Percentiles rank a stretch among this genome's conserved stretches.
Evolutionary conservation across 345 rosid genomes (phyloP).

Genomic region (Anastatica hierochuntica): DNA sequence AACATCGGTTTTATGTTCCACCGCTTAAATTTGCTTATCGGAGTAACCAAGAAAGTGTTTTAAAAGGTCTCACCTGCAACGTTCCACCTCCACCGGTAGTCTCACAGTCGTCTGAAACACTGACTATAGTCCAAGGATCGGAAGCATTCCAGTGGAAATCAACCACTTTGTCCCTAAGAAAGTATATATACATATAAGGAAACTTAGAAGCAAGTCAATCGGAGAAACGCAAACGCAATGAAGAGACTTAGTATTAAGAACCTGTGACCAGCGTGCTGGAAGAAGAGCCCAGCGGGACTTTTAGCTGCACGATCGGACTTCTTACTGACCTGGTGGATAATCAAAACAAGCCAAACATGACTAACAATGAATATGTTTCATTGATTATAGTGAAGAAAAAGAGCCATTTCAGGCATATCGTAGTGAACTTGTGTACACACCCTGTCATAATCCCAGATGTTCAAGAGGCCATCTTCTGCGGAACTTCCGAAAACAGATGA

Average conservation of each 20-base stretch:
- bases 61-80: slow-evolving; percentile 36
- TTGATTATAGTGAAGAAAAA: neutral
- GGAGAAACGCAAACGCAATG: neutral
- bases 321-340: slow-evolving; percentile 21
- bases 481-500: slow-evolving; percentile 32
- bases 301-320: slow-evolving; percentile 23
- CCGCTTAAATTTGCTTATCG: neutral
- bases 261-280: slow-evolving; percentile 38
- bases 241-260: neutral
- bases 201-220: slow-evolving; percentile 1
- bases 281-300: slow-evolving; percentile 30
- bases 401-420: neutral
- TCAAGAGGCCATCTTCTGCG: slow-evolving; percentile 31
- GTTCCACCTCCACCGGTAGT: slow-evolving; percentile 94
- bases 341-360: slow-evolving; percentile 6
- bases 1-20: neutral
- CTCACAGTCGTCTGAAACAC: slow-evolving; percentile 97
- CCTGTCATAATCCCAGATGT: slow-evolving; percentile 33
- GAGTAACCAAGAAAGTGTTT: neutral
- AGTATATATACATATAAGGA: neutral
- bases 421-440: slow-evolving; percentile 13
- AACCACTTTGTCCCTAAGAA: slow-evolving; percentile 80
- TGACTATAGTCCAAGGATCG: slow-evolving; percentile 94
- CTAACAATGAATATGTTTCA: neutral
- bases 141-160: slow-evolving; percentile 88